phyloP scores from a whole-genome alignment of 2,329 filamentous ascomycete genomes.

The Penicillium sp. region DNA sequence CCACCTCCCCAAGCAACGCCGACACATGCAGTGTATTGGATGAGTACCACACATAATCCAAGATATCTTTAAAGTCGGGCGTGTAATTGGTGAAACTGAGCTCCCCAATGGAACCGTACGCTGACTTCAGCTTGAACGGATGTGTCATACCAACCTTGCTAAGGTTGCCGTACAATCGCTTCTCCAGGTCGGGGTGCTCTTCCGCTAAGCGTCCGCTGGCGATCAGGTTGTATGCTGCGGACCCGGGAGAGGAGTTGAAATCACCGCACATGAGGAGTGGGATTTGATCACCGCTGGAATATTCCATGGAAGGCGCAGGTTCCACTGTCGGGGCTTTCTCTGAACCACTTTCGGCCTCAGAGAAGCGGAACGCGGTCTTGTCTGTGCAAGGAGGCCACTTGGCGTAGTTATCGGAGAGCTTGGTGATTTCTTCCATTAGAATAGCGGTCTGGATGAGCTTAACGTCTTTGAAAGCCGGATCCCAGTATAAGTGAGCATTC shows the following conservation, averaged over 20 bases:
- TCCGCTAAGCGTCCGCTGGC: slow-evolving; percentile 77
- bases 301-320: slow-evolving; percentile 82
- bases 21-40: slow-evolving; percentile 86
- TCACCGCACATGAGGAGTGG: slow-evolving; percentile 91
- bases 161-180: slow-evolving; percentile 88
- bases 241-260: slow-evolving; percentile 88
- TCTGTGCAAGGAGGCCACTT: slow-evolving; percentile 80
- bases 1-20: slow-evolving; percentile 82
- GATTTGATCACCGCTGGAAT: slow-evolving; percentile 82
- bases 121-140: slow-evolving; percentile 89
- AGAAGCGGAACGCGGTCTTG: slow-evolving; percentile 63
- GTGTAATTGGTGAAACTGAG: slow-evolving; percentile 96
- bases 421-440: slow-evolving; percentile 87
- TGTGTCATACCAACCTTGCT: slow-evolving; percentile 91
- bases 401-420: slow-evolving; percentile 82
- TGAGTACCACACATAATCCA: slow-evolving; percentile 98
- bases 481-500: slow-evolving; percentile 95
- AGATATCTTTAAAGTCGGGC: slow-evolving; percentile 85
- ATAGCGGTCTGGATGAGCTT: slow-evolving; percentile 97
- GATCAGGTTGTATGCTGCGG: slow-evolving; percentile 89
- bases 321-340: slow-evolving; percentile 55
- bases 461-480: slow-evolving; percentile 86
- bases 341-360: slow-evolving; percentile 54
- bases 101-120: slow-evolving; percentile 83
- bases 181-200: slow-evolving; percentile 78